These are phyloP conservation scores for Alternaria infectoria DNA, from an alignment of 2,329 filamentous ascomycete genomes.

Conservation along the genomic window DNA sequence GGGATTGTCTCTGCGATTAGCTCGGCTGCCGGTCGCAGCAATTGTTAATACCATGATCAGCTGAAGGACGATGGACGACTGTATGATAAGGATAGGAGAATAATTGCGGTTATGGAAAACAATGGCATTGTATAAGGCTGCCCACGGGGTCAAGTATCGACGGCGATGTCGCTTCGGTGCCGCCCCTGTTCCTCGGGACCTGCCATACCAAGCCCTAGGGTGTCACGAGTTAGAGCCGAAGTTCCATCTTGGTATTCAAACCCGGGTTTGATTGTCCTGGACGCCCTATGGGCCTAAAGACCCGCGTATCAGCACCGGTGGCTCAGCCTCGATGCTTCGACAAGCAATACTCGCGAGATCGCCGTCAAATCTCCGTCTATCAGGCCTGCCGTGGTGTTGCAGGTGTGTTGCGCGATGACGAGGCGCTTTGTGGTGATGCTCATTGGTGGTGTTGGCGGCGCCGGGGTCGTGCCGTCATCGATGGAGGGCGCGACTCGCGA, in stretches of 20 bases:
- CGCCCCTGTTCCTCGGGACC: conserved; percentile 8
- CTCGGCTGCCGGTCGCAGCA: conserved; percentile 7
- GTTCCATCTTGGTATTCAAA: conserved; percentile 5
- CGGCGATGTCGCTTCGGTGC: conserved; percentile 3
- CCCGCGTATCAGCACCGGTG: background rate
- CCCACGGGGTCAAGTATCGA: background rate
- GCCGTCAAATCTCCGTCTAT: background rate
- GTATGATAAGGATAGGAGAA: background rate
- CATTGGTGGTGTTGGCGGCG: conserved; percentile 16
- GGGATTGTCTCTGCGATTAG: conserved; percentile 21
- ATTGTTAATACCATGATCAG: conserved; percentile 14
- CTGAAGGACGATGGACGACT: background rate
- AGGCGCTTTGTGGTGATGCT: conserved; percentile 11
- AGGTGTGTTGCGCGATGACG: background rate
- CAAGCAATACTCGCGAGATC: background rate
- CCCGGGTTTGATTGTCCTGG: background rate
- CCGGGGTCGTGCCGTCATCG: conserved; percentile 42
- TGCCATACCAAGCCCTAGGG: conserved; percentile 8
- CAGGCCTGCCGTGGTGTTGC: conserved; percentile 1
- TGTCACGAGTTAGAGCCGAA: background rate
- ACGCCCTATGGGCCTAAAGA: background rate
- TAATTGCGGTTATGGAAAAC: background rate
- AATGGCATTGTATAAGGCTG: background rate
- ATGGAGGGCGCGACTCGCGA: conserved; percentile 35
- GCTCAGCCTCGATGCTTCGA: background rate